Percentiles rank a stretch among this genome's conserved stretches.
Conservation (phyloP, 2,329 filamentous ascomycete species). For the Alternaria sp. region DNA sequence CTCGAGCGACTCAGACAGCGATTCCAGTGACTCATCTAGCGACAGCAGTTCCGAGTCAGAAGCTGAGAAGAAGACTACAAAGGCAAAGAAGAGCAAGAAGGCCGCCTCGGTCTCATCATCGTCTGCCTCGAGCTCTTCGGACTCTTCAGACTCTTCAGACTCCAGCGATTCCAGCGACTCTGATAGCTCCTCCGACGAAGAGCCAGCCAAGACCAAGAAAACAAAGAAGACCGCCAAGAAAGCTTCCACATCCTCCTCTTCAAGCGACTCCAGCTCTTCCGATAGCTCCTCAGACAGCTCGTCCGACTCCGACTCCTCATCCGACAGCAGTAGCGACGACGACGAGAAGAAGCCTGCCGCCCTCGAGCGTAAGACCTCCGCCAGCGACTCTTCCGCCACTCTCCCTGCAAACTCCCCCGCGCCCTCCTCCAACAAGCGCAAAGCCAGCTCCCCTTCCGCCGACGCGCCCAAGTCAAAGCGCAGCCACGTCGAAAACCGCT, state of each 20-base stretch:
- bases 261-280: constrained; percentile 32
- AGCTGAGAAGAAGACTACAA: constrained; percentile 29
- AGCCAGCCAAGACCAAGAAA: constrained; percentile 23
- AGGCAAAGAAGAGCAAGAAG: constrained; percentile 34
- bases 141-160: constrained; percentile 30
- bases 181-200: constrained; percentile 35
- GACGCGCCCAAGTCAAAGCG: constrained; percentile 46
- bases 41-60: constrained; percentile 42
- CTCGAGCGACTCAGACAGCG: constrained; percentile 24
- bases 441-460: constrained; percentile 43
- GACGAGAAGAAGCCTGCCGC: constrained; percentile 42
- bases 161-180: constrained; percentile 37
- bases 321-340: constrained; percentile 28
- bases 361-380: constrained; percentile 50
- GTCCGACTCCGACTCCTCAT: constrained; percentile 20
- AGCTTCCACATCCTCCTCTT: constrained; percentile 27
- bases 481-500: constrained; percentile 63
- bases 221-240: constrained; percentile 29
- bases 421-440: constrained; percentile 54
- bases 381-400: constrained; percentile 55
- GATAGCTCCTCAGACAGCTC: constrained; percentile 22
- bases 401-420: constrained; percentile 41
- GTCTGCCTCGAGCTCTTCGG: constrained; percentile 42
- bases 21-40: constrained; percentile 37
- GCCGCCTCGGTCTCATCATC: constrained; percentile 41